A percentile compares a stretch with the other conserved stretches of the same genome.
phyloP scores from a whole-genome alignment of 306 rosid species.

The Albizia julibrissin region DNA sequence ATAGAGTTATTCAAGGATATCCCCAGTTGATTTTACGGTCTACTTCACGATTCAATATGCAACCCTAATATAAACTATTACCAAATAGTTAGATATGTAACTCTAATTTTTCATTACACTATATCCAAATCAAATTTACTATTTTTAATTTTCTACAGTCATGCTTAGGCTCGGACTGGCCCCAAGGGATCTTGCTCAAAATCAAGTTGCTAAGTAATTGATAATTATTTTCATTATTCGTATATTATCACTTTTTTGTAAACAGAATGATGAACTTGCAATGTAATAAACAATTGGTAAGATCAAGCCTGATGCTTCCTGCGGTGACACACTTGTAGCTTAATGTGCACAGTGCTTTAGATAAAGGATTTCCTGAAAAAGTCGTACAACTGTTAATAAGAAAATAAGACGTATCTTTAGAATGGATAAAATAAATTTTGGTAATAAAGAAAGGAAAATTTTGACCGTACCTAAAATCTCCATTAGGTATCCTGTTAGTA shows the following conservation, averaged over 20 bases:
- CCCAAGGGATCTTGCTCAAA: background rate
- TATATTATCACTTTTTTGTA: background rate
- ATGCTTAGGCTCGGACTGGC: conserved; percentile 10
- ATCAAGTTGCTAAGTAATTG: background rate
- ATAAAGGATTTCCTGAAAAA: conserved; percentile 70
- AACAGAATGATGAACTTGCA: conserved; percentile 46
- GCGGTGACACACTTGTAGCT: conserved; percentile 75
- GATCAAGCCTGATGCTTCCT: conserved; percentile 76
- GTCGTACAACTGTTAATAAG: conserved; percentile 28
- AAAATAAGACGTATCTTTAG: conserved; percentile 15
- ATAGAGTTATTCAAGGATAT: background rate
- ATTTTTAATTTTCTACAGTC: background rate
- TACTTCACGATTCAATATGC: background rate
- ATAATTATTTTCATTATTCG: background rate
- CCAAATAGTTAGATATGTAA: background rate
- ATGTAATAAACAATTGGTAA: conserved; percentile 58
- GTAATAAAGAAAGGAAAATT: conserved; percentile 2
- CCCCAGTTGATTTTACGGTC: conserved; percentile 1
- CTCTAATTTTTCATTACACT: background rate
- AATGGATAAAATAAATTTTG: background rate
- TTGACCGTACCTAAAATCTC: conserved; percentile 58
- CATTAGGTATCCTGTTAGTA: conserved; percentile 57
- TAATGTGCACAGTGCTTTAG: conserved; percentile 74
- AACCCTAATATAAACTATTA: background rate
- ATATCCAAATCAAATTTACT: background rate